Evolutionary conservation across 108 stramenopile species (phyloP).

Genomic region (Nannochloropsis gaditana): DNA sequence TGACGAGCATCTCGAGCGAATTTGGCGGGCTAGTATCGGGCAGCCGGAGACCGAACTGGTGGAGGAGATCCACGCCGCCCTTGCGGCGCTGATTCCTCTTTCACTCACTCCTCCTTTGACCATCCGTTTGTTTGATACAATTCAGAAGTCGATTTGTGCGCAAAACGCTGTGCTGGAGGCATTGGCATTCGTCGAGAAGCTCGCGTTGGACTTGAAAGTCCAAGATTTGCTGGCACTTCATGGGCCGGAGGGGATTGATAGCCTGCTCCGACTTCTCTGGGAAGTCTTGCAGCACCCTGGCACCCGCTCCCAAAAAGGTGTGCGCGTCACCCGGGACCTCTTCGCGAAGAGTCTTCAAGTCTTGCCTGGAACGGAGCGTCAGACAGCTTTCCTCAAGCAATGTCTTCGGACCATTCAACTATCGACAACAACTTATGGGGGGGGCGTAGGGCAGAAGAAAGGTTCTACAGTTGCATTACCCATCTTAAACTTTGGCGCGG

Average conservation of each 20-base stretch:
- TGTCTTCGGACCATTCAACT: not conserved
- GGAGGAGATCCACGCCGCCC: constrained; percentile 23
- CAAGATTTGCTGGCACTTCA: not conserved
- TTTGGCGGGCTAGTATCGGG: constrained; percentile 26
- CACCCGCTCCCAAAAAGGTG: not conserved
- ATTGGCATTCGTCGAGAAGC: not conserved
- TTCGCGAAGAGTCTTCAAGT: not conserved
- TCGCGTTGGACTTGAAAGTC: not conserved
- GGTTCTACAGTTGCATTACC: not conserved
- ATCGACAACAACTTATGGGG: not conserved
- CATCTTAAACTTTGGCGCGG: not conserved
- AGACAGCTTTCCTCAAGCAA: not conserved
- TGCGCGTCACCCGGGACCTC: not conserved
- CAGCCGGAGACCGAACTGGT: constrained; percentile 24
- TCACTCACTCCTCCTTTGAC: not conserved
- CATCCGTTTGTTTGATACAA: not conserved
- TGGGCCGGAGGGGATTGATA: not conserved
- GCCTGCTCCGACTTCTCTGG: not conserved
- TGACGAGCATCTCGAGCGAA: not conserved
- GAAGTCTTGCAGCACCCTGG: not conserved
- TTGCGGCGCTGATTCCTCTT: constrained; percentile 2
- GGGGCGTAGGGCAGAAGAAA: not conserved
- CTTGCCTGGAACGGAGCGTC: not conserved
- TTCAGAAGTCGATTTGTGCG: not conserved
- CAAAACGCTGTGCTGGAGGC: not conserved